Percentiles rank a stretch among this genome's conserved stretches.
Conservation (phyloP, 768 basidiomycete species). For the Pilatotrama ljubarskyi region DNA sequence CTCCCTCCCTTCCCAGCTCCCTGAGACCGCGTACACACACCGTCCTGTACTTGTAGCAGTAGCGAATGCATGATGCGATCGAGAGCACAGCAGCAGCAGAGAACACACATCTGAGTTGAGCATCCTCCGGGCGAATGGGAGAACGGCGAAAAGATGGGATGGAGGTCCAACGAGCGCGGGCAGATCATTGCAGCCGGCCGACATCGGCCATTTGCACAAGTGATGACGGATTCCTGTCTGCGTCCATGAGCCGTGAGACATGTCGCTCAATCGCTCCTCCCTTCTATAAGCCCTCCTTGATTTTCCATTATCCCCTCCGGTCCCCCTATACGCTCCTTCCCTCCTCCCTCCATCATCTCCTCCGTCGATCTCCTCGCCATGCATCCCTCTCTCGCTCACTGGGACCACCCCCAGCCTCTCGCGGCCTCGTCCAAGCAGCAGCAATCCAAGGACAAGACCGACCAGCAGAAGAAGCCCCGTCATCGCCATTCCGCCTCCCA, state of each 20-base stretch:
- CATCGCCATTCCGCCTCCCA: conserved; percentile 75
- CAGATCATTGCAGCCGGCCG: conserved; percentile 26
- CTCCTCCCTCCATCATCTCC: conserved; percentile 17
- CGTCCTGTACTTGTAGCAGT: too few relatives aligned
- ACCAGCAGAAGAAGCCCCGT: conserved; percentile 72
- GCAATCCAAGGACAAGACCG: conserved; percentile 28
- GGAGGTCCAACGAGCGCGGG: conserved; percentile 7
- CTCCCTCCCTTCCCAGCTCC: conserved; percentile 4
- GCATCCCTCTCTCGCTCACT: conserved; percentile 19
- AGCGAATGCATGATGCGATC: background rate
- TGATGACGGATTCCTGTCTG: conserved; percentile 20
- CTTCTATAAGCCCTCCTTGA: conserved; percentile 27
- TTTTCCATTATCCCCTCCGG: conserved; percentile 20
- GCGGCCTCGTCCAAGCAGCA: conserved; percentile 31
- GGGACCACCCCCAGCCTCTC: conserved; percentile 26
- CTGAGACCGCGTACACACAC: background rate
- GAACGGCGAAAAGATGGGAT: conserved; percentile 8
- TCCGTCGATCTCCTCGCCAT: conserved; percentile 18
- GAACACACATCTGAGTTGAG: background rate
- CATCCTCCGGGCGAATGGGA: conserved; percentile 8
- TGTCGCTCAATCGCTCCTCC: conserved; percentile 20
- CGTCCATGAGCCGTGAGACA: conserved; percentile 26
- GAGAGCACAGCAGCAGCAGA: background rate
- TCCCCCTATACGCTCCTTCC: conserved; percentile 17
- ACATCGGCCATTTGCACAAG: conserved; percentile 23